Percentiles rank a stretch among this genome's conserved stretches.
Conservation (phyloP, 441 rosid genomes). For the Jatropha podagrica region DNA sequence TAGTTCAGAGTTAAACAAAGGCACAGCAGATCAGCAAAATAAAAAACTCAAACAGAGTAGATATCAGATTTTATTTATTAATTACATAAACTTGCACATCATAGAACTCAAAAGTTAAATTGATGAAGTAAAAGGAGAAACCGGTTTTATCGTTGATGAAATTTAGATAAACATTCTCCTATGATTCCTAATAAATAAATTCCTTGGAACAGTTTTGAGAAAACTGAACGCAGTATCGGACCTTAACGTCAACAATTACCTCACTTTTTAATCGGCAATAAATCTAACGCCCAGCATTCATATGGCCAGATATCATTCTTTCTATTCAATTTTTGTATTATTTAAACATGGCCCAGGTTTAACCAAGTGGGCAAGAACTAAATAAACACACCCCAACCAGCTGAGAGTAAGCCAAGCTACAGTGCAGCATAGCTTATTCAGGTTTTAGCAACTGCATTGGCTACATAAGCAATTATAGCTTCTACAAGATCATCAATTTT, state of each 20-base stretch:
- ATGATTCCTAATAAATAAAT: background rate
- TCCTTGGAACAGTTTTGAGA: background rate
- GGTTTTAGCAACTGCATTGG: too few relatives aligned
- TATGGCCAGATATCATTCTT: too few relatives aligned
- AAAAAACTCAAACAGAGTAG: background rate
- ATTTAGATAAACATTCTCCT: background rate
- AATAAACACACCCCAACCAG: conserved; percentile 4
- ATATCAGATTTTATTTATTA: background rate
- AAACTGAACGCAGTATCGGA: background rate
- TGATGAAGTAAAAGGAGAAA: conserved; percentile 3
- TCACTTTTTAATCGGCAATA: background rate
- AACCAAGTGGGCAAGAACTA: background rate
- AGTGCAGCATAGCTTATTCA: background rate
- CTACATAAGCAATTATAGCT: background rate
- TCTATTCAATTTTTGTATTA: background rate
- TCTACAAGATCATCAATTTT: background rate
- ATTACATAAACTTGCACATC: too few relatives aligned
- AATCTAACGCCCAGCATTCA: background rate
- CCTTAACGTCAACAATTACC: background rate
- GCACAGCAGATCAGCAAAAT: background rate
- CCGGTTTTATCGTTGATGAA: background rate
- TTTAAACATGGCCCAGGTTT: background rate
- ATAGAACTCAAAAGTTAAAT: background rate
- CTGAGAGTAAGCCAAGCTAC: background rate
- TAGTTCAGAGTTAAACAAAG: background rate